phyloP scores from a whole-genome alignment of 495 filamentous ascomycete genomes.

The Platismatia glauca region DNA sequence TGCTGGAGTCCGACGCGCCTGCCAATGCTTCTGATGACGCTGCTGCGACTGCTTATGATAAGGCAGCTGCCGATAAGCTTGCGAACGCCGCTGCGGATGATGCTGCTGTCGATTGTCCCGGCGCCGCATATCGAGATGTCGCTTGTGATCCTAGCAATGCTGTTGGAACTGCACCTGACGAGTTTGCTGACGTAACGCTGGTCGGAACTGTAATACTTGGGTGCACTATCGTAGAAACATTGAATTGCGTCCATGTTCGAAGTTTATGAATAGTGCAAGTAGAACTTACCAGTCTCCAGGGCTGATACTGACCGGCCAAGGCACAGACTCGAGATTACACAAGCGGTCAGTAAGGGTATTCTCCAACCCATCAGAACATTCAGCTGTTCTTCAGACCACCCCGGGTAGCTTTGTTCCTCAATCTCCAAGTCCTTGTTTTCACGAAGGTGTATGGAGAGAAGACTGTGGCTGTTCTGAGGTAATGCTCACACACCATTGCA shows the following conservation, averaged over 20 bases:
- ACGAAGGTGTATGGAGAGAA: neutral
- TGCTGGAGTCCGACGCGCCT: neutral
- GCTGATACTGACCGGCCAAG: neutral
- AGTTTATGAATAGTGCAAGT: neutral
- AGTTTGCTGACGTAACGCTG: neutral
- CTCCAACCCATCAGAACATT: neutral
- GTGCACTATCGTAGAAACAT: neutral
- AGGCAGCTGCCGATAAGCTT: neutral
- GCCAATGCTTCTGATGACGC: neutral
- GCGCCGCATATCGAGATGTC: neutral
- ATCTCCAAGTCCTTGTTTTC: neutral
- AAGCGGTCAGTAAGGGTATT: neutral
- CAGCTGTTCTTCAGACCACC: neutral
- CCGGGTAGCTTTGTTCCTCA: neutral
- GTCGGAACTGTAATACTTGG: neutral
- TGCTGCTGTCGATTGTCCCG: neutral
- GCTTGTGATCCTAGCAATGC: neutral
- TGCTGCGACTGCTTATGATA: neutral
- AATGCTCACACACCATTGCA: neutral
- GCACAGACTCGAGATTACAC: neutral
- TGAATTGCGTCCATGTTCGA: neutral
- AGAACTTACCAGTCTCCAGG: neutral
- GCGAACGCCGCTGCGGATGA: too few relatives aligned
- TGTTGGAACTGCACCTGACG: neutral
- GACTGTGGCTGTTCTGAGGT: neutral